A percentile compares a stretch with the other conserved stretches of the same genome.
Conservation (phyloP, 306 rosid genomes). For the Alnus rubra region DNA sequence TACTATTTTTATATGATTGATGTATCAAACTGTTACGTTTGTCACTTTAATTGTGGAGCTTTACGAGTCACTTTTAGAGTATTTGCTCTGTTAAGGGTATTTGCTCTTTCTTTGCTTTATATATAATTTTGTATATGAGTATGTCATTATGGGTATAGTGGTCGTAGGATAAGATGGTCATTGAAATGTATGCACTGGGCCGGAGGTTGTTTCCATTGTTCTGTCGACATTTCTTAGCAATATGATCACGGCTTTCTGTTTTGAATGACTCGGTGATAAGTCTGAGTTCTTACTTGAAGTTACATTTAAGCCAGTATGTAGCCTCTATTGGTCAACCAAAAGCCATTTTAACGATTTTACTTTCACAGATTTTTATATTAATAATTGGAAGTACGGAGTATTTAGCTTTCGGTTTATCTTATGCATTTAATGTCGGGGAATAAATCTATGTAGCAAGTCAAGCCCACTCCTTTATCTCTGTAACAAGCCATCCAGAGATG, state of each 20-base stretch:
- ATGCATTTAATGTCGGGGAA: too few relatives aligned
- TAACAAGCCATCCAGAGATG: too few relatives aligned
- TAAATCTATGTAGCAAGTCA: too few relatives aligned
- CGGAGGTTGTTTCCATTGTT: conserved; percentile 4
- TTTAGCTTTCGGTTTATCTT: neutral
- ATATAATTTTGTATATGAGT: neutral
- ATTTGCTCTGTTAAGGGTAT: neutral
- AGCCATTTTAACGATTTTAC: neutral
- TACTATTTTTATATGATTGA: too few relatives aligned
- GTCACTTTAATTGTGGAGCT: too few relatives aligned
- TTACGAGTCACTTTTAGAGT: too few relatives aligned
- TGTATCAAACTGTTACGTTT: too few relatives aligned
- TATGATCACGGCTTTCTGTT: neutral
- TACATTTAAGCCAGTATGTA: neutral
- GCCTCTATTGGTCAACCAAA: neutral
- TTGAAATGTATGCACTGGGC: neutral
- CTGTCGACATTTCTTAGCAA: neutral
- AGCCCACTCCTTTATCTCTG: too few relatives aligned
- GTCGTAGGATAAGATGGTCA: too few relatives aligned
- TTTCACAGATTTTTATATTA: neutral
- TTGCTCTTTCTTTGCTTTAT: neutral
- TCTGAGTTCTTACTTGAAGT: neutral
- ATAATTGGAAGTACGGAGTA: neutral
- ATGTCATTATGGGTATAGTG: neutral
- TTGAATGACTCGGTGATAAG: neutral